A percentile compares a stretch with the other conserved stretches of the same genome.
Evolutionary conservation across 1,284 basidiomycete genomes (phyloP).

Genomic region (Neotropicomus parvogracilis): DNA sequence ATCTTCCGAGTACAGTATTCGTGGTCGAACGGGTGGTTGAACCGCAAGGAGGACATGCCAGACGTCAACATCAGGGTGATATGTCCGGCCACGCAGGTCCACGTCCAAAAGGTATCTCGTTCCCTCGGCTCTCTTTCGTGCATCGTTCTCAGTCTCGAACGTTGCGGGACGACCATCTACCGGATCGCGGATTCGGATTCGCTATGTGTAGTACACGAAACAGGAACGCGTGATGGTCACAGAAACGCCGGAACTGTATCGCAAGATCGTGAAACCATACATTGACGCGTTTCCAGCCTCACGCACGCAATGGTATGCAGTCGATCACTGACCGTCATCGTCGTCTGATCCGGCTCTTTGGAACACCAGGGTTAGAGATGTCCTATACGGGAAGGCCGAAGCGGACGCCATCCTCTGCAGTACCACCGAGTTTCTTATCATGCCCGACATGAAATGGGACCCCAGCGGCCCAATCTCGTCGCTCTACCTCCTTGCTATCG

Average conservation of each 20-base stretch:
- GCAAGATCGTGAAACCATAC: constrained; percentile 70
- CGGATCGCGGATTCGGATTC: no score
- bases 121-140: no score
- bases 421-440: constrained; percentile 57
- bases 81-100: constrained; percentile 78
- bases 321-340: background rate
- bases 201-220: constrained; percentile 61
- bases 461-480: constrained; percentile 54
- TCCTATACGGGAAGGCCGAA: constrained; percentile 80
- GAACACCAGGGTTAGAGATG: constrained; percentile 77
- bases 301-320: constrained; percentile 73
- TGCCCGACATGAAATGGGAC: constrained; percentile 97
- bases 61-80: constrained; percentile 70
- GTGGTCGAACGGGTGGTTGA: constrained; percentile 44
- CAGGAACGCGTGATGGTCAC: constrained; percentile 72
- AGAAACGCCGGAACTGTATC: constrained; percentile 79
- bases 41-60: constrained; percentile 29
- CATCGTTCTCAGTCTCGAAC: background rate
- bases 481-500: constrained; percentile 76
- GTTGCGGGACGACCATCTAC: no score
- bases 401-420: constrained; percentile 41
- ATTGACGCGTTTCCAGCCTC: constrained; percentile 70
- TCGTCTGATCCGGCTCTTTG: background rate
- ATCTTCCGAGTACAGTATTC: constrained; percentile 32
- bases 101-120: constrained; percentile 63